These are phyloP conservation scores for Moricandia moricandioides DNA, from an alignment of 345 rosid genomes.

Conservation along the genomic window DNA sequence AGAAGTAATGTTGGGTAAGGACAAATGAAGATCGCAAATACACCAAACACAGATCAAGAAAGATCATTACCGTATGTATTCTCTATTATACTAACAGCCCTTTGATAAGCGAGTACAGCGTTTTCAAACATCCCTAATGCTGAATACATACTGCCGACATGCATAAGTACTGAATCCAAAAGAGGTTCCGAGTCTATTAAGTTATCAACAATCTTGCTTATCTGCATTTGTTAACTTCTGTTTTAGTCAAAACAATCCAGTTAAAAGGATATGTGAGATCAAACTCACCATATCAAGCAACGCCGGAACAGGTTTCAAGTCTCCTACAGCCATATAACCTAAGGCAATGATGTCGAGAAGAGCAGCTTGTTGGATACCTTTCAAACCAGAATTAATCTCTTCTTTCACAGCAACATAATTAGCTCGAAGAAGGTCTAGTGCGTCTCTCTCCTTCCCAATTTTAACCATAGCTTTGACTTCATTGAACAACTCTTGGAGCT, in stretches of 20 bases:
- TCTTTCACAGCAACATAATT: slow-evolving; percentile 71
- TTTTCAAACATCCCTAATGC: slow-evolving; percentile 61
- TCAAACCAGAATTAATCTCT: slow-evolving; percentile 53
- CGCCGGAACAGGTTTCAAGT: slow-evolving; percentile 47
- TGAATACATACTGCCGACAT: slow-evolving; percentile 82
- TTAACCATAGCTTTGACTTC: slow-evolving; percentile 63
- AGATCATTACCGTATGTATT: slow-evolving; percentile 51
- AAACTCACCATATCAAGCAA: slow-evolving; percentile 36
- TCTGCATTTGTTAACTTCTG: slow-evolving; percentile 44
- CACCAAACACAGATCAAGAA: background rate
- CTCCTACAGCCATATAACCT: slow-evolving; percentile 74
- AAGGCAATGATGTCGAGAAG: slow-evolving; percentile 70
- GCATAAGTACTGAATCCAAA: slow-evolving; percentile 69
- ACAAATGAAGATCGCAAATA: background rate
- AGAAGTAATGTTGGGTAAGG: background rate
- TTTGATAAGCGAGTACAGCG: slow-evolving; percentile 51
- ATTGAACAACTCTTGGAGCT: slow-evolving; percentile 66
- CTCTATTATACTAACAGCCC: slow-evolving; percentile 55
- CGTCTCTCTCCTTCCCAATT: slow-evolving; percentile 58
- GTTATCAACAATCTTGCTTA: slow-evolving; percentile 51
- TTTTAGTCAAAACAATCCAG: background rate
- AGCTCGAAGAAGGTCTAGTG: slow-evolving; percentile 72
- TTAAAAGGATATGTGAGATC: background rate
- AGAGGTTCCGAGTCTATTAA: slow-evolving; percentile 53
- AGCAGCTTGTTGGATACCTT: slow-evolving; percentile 75